phyloP scores from a whole-genome alignment of 1,284 basidiomycete species.

The Tilletiopsis washingtonensis region DNA sequence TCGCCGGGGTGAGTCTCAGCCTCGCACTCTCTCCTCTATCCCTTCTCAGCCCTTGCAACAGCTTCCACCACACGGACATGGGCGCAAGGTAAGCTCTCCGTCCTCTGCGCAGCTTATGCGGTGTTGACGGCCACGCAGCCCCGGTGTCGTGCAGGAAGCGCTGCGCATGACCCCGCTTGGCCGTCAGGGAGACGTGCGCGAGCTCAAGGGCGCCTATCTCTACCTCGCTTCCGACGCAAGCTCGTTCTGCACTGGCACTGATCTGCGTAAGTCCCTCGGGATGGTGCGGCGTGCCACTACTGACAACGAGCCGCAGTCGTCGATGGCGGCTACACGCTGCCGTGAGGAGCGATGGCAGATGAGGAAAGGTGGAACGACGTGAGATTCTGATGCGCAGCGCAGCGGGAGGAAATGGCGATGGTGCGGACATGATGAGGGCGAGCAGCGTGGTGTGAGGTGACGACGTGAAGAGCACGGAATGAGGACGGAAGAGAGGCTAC shows the following conservation, averaged over 20 bases:
- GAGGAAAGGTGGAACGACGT: no score
- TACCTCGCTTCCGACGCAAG: constrained; percentile 33
- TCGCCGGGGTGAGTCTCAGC: no score
- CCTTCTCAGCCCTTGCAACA: no score
- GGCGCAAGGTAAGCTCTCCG: no score
- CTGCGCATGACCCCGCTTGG: constrained; percentile 32
- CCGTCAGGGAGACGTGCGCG: constrained; percentile 38
- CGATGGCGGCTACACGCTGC: constrained; percentile 34
- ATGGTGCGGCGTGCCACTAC: not conserved
- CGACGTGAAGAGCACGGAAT: no score
- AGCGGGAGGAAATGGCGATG: no score
- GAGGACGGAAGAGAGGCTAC: no score
- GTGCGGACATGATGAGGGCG: no score
- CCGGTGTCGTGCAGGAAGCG: constrained; percentile 12
- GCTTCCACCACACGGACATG: constrained; percentile 41
- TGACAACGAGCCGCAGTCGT: constrained; percentile 11
- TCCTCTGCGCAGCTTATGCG: not conserved
- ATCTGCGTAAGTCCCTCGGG: constrained; percentile 7
- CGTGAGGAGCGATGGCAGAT: no score
- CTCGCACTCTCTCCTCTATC: no score
- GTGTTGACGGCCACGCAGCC: constrained; percentile 1
- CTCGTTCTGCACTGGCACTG: constrained; percentile 25
- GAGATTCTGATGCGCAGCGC: no score
- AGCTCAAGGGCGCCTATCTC: constrained; percentile 41
- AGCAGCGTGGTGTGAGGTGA: no score